phyloP scores from a whole-genome alignment of 73 alveolate genomes.

The Paramecium sexaurelia region DNA sequence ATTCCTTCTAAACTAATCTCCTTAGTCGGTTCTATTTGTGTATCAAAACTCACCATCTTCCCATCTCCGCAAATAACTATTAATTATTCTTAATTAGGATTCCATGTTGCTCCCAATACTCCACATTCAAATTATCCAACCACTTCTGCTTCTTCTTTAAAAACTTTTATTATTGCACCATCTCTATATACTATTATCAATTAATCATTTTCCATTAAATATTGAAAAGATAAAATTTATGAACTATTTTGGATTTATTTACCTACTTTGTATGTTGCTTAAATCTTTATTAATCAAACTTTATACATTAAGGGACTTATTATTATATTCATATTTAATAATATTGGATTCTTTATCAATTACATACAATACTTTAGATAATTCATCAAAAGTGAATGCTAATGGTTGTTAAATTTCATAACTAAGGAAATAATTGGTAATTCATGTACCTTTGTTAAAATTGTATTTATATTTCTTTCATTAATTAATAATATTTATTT shows the following conservation, averaged over 20 bases:
- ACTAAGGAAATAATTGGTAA: neutral
- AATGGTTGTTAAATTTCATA: neutral
- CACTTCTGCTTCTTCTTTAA: conserved; percentile 34
- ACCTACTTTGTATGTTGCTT: neutral
- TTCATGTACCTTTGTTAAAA: neutral
- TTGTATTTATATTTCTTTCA: conserved; percentile 1
- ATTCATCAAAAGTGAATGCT: conserved; percentile 47
- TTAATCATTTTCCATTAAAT: conserved; percentile 33
- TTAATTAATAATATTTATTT: neutral
- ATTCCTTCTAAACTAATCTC: conserved; percentile 40
- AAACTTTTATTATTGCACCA: neutral
- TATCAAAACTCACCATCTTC: conserved; percentile 51
- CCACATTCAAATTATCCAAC: conserved; percentile 69
- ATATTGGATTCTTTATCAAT: neutral
- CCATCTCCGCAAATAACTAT: conserved; percentile 61
- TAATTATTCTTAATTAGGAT: conserved; percentile 58
- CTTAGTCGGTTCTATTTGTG: conserved; percentile 31
- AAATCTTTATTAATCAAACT: neutral
- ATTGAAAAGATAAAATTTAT: neutral
- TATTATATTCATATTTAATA: neutral
- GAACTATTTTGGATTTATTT: neutral
- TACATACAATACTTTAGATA: neutral
- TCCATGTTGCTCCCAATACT: conserved; percentile 60
- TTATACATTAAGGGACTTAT: neutral
- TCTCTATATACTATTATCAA: conserved; percentile 2